Base-by-base conservation (phyloP, 345 rosid genomes). In the Murraya koenigii region DNA sequence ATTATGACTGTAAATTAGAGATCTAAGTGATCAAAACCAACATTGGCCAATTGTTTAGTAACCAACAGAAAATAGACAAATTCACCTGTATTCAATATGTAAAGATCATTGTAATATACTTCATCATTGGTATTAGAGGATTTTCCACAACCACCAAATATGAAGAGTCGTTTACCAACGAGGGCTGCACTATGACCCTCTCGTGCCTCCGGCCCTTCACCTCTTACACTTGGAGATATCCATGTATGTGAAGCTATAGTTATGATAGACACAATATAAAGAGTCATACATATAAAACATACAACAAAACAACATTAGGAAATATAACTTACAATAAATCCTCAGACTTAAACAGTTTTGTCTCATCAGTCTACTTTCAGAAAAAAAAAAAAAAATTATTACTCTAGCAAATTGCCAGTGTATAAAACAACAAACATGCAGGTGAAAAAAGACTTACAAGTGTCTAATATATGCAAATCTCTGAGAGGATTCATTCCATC, bases 101-200 rank as follows among this genome's bases (percentile, higher is more conserved):
- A 94, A 70, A 97, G 86, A 84, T 97, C 97, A 80, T 89, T 90
- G 82, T 93, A 97, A 81, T 94, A 96, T 68, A 92, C 86, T 85
- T 94, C 97, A n/a, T 83, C 90, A 80, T 85, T 85, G 73, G 61
- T 78, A 84, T 58, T 82, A 60, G 84, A 74, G 77, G 97, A 94
- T 86, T 91, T 91, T 63, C 98, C 98, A 66, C 94, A 90, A 62
- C 99, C 99, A 75, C 99, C 99, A 87, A 94, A 94, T 82, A 94
- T 82, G 81, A 90, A 96, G 55, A 96, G 89, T 32, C 91, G 86
- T 91, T 86, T 94, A 17, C 98, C 97, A 83, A 96, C 94, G 67
- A 94, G 92, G 8, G 97, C 90, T 63, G 99, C 97, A 75, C 91
- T 86, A 80, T 96, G 98, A 80, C 97, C 97, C 84, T 97, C 99